These are phyloP conservation scores for Schizopora paradoxa DNA, from an alignment of 1,284 basidiomycete genomes.

Conservation along the genomic window DNA sequence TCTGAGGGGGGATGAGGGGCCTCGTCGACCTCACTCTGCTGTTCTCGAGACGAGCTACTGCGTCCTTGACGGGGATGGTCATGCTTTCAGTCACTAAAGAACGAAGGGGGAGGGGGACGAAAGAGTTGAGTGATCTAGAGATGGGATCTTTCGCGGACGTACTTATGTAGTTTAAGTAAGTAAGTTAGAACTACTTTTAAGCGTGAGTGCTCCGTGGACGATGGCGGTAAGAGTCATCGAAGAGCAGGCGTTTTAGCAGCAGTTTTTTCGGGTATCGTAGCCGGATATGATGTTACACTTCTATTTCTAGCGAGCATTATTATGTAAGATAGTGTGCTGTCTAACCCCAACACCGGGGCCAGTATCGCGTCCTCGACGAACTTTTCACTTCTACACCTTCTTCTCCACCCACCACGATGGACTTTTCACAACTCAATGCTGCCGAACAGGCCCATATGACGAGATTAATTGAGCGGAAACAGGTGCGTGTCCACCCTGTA, in stretches of 20 bases:
- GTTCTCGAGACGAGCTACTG: slow-evolving; percentile 80
- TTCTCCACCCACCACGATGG: slow-evolving; percentile 44
- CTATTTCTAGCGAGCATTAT: too few species aligned
- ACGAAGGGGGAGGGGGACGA: slow-evolving; percentile 8
- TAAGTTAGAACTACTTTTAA: too few species aligned
- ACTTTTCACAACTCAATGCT: slow-evolving; percentile 79
- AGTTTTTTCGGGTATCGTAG: too few species aligned
- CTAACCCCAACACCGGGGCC: too few species aligned
- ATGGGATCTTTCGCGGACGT: too few species aligned
- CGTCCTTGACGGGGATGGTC: slow-evolving; percentile 68
- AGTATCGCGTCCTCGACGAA: neutral
- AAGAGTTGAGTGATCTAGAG: slow-evolving; percentile 4
- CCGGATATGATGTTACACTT: too few species aligned
- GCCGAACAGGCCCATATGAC: slow-evolving; percentile 90
- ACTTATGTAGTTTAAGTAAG: too few species aligned
- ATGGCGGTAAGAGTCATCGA: too few species aligned
- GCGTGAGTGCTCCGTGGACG: too few species aligned
- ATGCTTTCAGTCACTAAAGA: slow-evolving; percentile 34
- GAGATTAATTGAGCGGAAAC: slow-evolving; percentile 89
- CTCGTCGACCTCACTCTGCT: slow-evolving; percentile 79
- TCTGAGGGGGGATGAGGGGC: slow-evolving; percentile 88
- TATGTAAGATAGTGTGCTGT: too few species aligned
- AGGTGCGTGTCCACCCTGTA: slow-evolving; percentile 44
- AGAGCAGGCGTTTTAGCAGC: too few species aligned
- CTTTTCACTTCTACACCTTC: neutral